phyloP scores from a whole-genome alignment of 768 basidiomycete genomes.

The Lactifluus rugatus region DNA sequence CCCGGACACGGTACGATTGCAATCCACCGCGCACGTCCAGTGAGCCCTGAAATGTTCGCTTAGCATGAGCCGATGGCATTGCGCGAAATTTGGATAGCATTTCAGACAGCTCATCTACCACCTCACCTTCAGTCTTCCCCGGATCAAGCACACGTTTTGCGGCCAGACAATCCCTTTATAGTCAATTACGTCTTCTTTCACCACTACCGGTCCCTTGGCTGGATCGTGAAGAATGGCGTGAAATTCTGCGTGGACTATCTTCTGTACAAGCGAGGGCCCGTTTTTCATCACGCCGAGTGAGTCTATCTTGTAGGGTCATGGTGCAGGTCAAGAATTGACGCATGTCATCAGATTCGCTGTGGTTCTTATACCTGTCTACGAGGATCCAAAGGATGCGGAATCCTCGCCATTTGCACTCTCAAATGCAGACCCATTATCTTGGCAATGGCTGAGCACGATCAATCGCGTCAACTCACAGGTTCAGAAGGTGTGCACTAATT shows the following conservation, averaged over 20 bases:
- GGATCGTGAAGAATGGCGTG: conserved; percentile 92
- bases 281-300: conserved; percentile 93
- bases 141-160: conserved; percentile 23
- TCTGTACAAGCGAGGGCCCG: conserved; percentile 88
- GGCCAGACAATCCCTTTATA: conserved; percentile 88
- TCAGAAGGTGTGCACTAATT: conserved; percentile 59
- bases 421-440: conserved; percentile 66
- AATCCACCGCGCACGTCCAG: background rate
- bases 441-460: conserved; percentile 96
- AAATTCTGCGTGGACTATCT: conserved; percentile 97
- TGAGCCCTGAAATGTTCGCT: conserved; percentile 1
- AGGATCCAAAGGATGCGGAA: conserved; percentile 63
- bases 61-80: conserved; percentile 49
- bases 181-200: conserved; percentile 87
- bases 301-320: conserved; percentile 22
- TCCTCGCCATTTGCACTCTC: conserved; percentile 54
- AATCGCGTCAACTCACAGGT: conserved; percentile 96
- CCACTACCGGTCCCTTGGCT: conserved; percentile 91
- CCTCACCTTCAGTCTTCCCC: conserved; percentile 25
- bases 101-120: conserved; percentile 46
- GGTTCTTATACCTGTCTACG: conserved; percentile 85
- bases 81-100: conserved; percentile 52
- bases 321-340: background rate
- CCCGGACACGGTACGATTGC: conserved; percentile 49
- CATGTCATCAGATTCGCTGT: conserved; percentile 63